Evolutionary conservation across 352 stramenopile species (phyloP).

Genomic region (Phytophthora sansomeana): DNA sequence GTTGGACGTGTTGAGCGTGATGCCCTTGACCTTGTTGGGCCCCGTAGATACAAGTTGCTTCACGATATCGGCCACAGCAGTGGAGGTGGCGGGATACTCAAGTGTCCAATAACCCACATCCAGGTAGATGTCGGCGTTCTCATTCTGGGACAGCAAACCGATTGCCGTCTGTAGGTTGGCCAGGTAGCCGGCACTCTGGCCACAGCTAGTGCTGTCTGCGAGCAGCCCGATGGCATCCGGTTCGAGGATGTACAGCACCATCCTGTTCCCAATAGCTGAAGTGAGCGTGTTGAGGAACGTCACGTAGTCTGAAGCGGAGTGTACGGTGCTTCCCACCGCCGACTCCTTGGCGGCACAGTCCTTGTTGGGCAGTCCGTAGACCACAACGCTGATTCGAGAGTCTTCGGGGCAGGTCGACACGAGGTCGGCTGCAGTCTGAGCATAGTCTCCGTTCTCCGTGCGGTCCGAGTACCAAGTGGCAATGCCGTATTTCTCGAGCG

Average conservation of each 20-base stretch:
- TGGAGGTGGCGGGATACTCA: conserved; percentile 26
- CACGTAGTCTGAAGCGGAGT: conserved; percentile 56
- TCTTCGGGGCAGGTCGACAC: conserved; percentile 45
- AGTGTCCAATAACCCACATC: conserved; percentile 78
- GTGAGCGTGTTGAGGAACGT: conserved; percentile 58
- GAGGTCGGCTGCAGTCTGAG: conserved; percentile 37
- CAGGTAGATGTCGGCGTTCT: conserved; percentile 78
- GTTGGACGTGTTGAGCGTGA: conserved; percentile 84
- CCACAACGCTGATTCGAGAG: conserved; percentile 62
- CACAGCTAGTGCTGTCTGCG: conserved; percentile 41
- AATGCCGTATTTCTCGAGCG: conserved; percentile 60
- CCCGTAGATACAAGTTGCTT: conserved; percentile 46
- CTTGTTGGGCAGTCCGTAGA: conserved; percentile 82
- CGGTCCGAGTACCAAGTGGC: conserved; percentile 79
- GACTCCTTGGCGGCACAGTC: conserved; percentile 73
- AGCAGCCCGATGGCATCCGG: conserved; percentile 70
- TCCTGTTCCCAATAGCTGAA: conserved; percentile 53
- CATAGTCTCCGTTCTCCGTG: conserved; percentile 46
- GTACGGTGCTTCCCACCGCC: conserved; percentile 38
- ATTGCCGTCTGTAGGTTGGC: conserved; percentile 63
- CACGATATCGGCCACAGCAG: conserved; percentile 43
- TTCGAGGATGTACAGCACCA: conserved; percentile 76
- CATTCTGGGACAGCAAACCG: conserved; percentile 55
- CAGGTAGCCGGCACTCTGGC: conserved; percentile 54
- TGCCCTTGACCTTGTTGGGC: conserved; percentile 59